Base-by-base conservation (phyloP, 495 filamentous ascomycete genomes). In the Ascodesmis nigricans region DNA sequence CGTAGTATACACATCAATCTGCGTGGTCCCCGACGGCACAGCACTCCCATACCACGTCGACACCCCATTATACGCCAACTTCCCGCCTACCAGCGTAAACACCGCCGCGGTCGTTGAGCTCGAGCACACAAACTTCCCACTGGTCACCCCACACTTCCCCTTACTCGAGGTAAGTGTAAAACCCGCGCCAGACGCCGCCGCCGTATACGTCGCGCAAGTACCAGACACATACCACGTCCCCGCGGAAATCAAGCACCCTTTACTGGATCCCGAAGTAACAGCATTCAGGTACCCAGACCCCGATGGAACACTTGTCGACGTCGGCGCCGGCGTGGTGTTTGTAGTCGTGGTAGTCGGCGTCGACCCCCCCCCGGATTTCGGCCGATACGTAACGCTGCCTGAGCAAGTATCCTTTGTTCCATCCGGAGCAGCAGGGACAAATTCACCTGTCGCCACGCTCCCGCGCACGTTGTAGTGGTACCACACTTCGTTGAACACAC, bases 381-480 rank as follows among this genome's bases (percentile, higher is more conserved):
- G 73, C 11, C 70, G 59, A 46, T 78, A 80, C 41, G 63, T 64
- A 32, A 80, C 66, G 10, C 71, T 69, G 0, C 41, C 42, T 11
- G 74, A 63, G 46, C 75, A 80, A 42, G 61, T 67, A 22, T 70
- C 74, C 28, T 59, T 66, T 18, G 61, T 57, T 15, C 74, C 72
- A 37, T 72, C 70, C 46, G 69, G 69, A 10, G 60, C 37, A 0
- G 68, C 58, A 13, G 77, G 58, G 13, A 81, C 63, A 47, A 90
- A 90, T 32, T 67, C 55, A 16, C 80, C 81, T 4, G 63, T 72
- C 49, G n/a, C n/a, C 24, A 91, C 53, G 37, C 65, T 71, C 19
- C 82, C 82, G 32, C 66, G 65, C 7, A 91, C 67, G 43, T 83
- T 74, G 58, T 74, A 91, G 40, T 71, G 67, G 49, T 91, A 91